Conservation (phyloP, 352 stramenopile genomes). For the Paralagenidium karlingii region DNA sequence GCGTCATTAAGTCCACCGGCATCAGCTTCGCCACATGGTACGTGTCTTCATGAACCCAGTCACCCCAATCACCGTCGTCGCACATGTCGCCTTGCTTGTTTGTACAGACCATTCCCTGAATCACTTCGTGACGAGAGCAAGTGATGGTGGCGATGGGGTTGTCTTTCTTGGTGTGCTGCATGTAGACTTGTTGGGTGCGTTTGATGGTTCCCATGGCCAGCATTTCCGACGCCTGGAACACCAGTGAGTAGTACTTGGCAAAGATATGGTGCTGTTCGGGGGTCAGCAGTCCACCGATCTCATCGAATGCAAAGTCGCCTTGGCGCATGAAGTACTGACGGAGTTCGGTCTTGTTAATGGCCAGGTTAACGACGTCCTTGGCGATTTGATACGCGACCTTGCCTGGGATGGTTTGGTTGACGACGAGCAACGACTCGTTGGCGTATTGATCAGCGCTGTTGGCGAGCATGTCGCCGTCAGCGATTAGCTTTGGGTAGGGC, state of each 20-base stretch:
- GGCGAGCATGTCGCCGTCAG: constrained; percentile 9
- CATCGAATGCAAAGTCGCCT: constrained; percentile 15
- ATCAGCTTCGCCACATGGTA: too few species aligned
- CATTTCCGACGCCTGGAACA: constrained; percentile 23
- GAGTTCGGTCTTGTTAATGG: too few species aligned
- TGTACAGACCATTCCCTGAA: not conserved
- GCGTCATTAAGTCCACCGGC: too few species aligned
- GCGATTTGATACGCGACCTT: constrained; percentile 10
- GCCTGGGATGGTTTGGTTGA: constrained; percentile 3
- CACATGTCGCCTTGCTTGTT: not conserved
- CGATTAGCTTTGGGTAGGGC: constrained; percentile 11
- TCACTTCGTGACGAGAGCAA: not conserved
- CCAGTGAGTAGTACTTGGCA: constrained; percentile 14
- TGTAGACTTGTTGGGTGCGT: not conserved
- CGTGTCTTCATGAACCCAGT: too few species aligned
- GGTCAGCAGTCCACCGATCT: constrained; percentile 10
- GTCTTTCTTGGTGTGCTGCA: not conserved
- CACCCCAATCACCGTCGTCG: not conserved
- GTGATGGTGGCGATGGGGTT: not conserved
- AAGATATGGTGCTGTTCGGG: constrained; percentile 15
- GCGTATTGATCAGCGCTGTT: constrained; percentile 4
- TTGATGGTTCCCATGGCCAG: constrained; percentile 3
- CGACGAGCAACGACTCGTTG: not conserved
- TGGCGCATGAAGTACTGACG: constrained; percentile 12
- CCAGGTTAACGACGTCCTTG: constrained; percentile 8